A percentile compares a stretch with the other conserved stretches of the same genome.
Evolutionary conservation across 768 basidiomycete species (phyloP).

Genomic region (Lentinus brumalis): DNA sequence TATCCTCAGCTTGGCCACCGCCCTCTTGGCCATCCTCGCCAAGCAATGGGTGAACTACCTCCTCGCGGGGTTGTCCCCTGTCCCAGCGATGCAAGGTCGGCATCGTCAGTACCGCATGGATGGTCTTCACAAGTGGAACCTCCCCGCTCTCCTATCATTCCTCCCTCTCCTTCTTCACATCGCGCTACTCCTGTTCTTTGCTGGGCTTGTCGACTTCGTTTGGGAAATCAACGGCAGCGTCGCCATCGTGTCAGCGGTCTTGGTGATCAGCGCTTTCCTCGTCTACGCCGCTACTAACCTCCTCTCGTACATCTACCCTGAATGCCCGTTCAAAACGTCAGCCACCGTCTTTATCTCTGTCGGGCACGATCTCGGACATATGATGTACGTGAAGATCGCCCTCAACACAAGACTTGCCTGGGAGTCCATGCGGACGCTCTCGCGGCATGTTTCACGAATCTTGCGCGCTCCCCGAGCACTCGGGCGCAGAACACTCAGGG

Average conservation of each 20-base stretch:
- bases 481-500: no score
- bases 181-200: constrained; percentile 52
- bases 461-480: no score
- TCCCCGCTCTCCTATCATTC: constrained; percentile 42
- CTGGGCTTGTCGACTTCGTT: constrained; percentile 48
- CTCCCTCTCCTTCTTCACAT: constrained; percentile 52
- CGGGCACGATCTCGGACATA: background rate
- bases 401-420: background rate
- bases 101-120: constrained; percentile 44
- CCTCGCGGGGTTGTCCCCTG: constrained; percentile 33
- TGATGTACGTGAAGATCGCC: background rate
- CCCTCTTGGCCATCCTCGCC: constrained; percentile 46
- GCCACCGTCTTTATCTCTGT: constrained; percentile 1
- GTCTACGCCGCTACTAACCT: constrained; percentile 20
- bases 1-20: constrained; percentile 42
- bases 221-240: constrained; percentile 26
- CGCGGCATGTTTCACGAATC: no score
- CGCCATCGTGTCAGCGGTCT: constrained; percentile 8
- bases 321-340: constrained; percentile 25
- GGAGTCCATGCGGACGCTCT: background rate
- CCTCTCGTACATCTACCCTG: constrained; percentile 14
- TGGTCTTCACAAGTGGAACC: constrained; percentile 40
- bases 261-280: constrained; percentile 10
- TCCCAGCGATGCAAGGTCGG: constrained; percentile 39
- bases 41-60: constrained; percentile 49